Percentiles rank a stretch among this genome's conserved stretches.
Evolutionary conservation across 148 eudicot species (phyloP).

Genomic region (Polygonum maritimum): DNA sequence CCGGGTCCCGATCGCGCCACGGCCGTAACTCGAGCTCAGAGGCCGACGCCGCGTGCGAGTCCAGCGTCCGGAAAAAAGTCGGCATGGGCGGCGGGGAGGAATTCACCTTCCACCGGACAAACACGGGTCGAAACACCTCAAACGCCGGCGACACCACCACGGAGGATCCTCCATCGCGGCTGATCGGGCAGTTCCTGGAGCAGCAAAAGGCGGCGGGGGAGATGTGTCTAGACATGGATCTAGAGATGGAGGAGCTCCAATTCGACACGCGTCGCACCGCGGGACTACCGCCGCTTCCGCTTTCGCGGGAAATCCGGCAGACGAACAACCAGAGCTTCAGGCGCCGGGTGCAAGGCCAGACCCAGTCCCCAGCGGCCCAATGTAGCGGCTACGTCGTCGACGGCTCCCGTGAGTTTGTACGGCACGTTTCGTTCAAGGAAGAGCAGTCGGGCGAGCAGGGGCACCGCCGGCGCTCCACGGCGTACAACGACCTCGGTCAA

Average conservation of each 20-base stretch:
- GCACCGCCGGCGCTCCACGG: conserved; percentile 11
- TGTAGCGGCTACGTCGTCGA: background rate
- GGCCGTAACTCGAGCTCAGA: background rate
- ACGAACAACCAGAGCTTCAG: background rate
- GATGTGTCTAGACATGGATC: conserved; percentile 31
- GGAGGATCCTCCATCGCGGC: conserved; percentile 32
- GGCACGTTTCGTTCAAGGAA: conserved; percentile 26
- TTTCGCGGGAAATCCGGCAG: conserved; percentile 14
- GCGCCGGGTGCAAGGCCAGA: conserved; percentile 15
- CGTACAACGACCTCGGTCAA: conserved; percentile 21
- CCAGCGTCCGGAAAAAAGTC: background rate
- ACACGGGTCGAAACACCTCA: background rate
- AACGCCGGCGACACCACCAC: background rate
- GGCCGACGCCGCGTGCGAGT: background rate
- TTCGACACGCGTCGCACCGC: conserved; percentile 2
- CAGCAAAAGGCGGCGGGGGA: conserved; percentile 28
- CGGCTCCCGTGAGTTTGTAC: conserved; percentile 20
- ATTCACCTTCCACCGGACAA: background rate
- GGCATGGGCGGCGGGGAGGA: background rate
- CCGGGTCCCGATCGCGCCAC: background rate
- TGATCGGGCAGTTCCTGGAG: conserved; percentile 31
- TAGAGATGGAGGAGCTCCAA: conserved; percentile 32
- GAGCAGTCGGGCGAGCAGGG: conserved; percentile 11
- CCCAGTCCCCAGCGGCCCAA: conserved; percentile 16
- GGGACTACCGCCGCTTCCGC: conserved; percentile 25